These are phyloP conservation scores for Pilasporangium apinafurcum DNA, from an alignment of 352 stramenopile genomes.

Conservation along the genomic window DNA sequence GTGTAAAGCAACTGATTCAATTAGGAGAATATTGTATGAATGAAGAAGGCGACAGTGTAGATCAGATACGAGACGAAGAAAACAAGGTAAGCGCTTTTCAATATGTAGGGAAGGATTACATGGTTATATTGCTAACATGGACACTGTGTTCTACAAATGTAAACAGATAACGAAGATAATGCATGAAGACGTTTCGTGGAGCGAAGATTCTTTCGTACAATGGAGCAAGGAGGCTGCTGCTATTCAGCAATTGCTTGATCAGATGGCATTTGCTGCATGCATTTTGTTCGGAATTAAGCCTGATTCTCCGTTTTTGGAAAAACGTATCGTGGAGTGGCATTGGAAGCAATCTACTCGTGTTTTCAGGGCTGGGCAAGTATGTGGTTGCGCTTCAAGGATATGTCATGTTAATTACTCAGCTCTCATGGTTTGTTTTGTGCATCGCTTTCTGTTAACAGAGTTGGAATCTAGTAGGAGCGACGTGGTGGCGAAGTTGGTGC, in stretches of 20 bases:
- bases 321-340: constrained; percentile 66
- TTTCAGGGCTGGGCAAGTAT: constrained; percentile 48
- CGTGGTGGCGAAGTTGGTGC: constrained; percentile 82
- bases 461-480: constrained; percentile 68
- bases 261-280: constrained; percentile 67
- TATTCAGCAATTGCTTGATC: constrained; percentile 52
- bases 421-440: constrained; percentile 7
- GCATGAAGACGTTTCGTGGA: constrained; percentile 15
- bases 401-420: constrained; percentile 13
- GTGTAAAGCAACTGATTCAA: constrained; percentile 39
- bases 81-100: constrained; percentile 23
- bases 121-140: not conserved
- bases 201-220: constrained; percentile 36
- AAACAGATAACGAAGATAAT: not conserved
- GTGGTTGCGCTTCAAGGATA: constrained; percentile 1
- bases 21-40: constrained; percentile 17
- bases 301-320: constrained; percentile 53
- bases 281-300: constrained; percentile 76
- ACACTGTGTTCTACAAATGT: not conserved
- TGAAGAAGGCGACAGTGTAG: constrained; percentile 5
- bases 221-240: constrained; percentile 33
- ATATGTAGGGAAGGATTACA: not conserved
- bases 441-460: constrained; percentile 21
- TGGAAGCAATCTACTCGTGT: constrained; percentile 46
- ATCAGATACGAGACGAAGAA: constrained; percentile 23